phyloP scores from a whole-genome alignment of 2,329 filamentous ascomycete species.

The Dryadomyces quercivorus region DNA sequence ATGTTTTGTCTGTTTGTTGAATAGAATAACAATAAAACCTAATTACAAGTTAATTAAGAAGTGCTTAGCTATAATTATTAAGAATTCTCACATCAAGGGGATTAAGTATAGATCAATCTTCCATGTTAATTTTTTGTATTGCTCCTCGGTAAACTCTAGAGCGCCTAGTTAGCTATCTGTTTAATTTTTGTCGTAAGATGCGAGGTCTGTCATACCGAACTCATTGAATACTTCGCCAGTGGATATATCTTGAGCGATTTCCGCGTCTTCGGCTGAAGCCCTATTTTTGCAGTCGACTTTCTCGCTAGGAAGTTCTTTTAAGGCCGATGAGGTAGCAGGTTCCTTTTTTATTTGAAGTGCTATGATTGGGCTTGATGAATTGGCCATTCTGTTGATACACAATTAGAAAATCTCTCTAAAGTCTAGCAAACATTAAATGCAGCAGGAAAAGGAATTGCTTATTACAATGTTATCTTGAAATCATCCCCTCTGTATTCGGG shows the following conservation, averaged over 20 bases:
- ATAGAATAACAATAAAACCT: constrained; percentile 29
- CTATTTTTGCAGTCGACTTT: too few species aligned
- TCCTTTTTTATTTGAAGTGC: too few species aligned
- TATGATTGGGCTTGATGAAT: too few species aligned
- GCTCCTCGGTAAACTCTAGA: constrained; percentile 4
- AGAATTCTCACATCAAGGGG: background rate
- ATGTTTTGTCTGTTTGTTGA: constrained; percentile 34
- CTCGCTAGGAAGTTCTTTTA: too few species aligned
- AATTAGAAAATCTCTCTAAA: too few species aligned
- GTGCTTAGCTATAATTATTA: too few species aligned
- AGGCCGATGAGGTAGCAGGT: too few species aligned
- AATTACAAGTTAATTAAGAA: background rate
- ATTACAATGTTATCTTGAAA: too few species aligned
- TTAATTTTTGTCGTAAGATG: background rate
- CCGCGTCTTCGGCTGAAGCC: background rate
- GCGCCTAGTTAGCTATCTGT: background rate
- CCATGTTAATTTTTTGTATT: constrained; percentile 6
- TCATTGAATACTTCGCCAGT: background rate
- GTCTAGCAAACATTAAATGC: too few species aligned
- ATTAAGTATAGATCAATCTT: constrained; percentile 6
- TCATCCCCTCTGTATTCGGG: too few species aligned
- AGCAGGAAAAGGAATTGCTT: too few species aligned
- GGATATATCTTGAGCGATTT: background rate
- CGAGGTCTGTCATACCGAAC: background rate
- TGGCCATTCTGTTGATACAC: too few species aligned